Evolutionary conservation across 495 filamentous ascomycete species (phyloP).

Genomic region (Penicillium cataractarum): DNA sequence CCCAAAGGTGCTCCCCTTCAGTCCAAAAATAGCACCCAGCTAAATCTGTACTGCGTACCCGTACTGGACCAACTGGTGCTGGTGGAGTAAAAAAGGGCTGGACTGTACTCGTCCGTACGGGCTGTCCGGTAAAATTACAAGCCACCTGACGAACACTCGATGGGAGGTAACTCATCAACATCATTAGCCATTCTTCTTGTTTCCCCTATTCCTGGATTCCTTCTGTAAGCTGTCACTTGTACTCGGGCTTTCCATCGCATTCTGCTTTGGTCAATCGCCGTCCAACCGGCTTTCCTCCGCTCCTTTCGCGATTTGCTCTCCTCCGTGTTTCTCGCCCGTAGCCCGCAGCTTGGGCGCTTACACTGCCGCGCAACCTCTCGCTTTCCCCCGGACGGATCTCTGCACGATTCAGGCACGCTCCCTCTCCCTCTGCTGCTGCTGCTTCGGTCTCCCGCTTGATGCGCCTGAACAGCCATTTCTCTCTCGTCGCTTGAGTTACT

Average conservation of each 20-base stretch:
- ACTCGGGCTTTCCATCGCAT: slow-evolving; percentile 4
- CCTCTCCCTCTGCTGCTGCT: slow-evolving; percentile 13
- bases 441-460: slow-evolving; percentile 15
- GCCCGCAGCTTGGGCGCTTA: slow-evolving; percentile 25
- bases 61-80: not conserved
- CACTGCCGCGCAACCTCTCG: slow-evolving; percentile 25
- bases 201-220: slow-evolving; percentile 17
- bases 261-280: slow-evolving; percentile 5
- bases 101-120: slow-evolving; percentile 16
- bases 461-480: slow-evolving; percentile 7
- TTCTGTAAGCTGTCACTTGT: too few species aligned
- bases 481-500: not conserved
- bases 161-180: slow-evolving; percentile 30
- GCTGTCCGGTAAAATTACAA: slow-evolving; percentile 31
- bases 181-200: slow-evolving; percentile 16
- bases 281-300: slow-evolving; percentile 18
- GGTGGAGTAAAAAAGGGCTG: slow-evolving; percentile 1
- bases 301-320: slow-evolving; percentile 18
- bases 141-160: slow-evolving; percentile 31
- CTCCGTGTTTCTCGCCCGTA: slow-evolving; percentile 11
- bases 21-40: slow-evolving; percentile 28
- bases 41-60: not conserved
- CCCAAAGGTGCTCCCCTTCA: slow-evolving; percentile 1
- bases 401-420: slow-evolving; percentile 5
- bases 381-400: slow-evolving; percentile 17